Evolutionary conservation across 1,284 basidiomycete genomes (phyloP), one percentile per base, ranked within the genome.

Genomic region (Pseudozyma flocculosa): DNA sequence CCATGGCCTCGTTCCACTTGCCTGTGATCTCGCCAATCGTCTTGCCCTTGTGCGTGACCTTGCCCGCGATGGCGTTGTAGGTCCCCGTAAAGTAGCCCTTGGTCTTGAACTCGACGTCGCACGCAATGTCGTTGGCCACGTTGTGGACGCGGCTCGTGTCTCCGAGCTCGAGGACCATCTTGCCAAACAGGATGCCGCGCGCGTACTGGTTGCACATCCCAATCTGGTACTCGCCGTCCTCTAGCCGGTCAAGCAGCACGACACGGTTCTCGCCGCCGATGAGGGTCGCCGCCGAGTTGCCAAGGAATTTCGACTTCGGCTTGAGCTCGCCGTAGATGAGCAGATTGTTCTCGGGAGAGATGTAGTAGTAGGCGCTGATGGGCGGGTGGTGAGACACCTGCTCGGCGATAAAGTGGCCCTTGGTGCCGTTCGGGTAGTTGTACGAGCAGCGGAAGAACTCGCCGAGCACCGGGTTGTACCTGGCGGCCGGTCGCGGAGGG

Each of bases 371-470:
- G 11, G 93, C 94, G 50, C 92, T 95, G 67, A 97, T 85, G 43
- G 95, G 95, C 53, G 92, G 92, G 76, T 94, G 91, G 78, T 94
- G 91, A 7, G 90, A 92, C 15, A 92, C 90, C 89, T 75, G 30
- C 79, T 99, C 94, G 38, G 95, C 89, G 66, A 99, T 90, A 80
- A 95, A 99, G 81, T 91, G 96, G 0, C 92, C 95, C 63, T 88
- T 86, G 13, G 91, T 88, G 24, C 90, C 90, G 73, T 98, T 88
- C 4, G 87, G 81, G 79, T 98, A 99, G 78, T 90, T 87, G 78
- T 97, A 99, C 54, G 88, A 83, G 80, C 94, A 97, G 45, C 94
- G 86, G 84, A 96, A 99, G 81, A 95, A 94, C 79, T 99, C 94
- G 50, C 95, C 94, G 11, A 98, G 85, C 14, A 97, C 85, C 24